Conservation (phyloP, 2,329 filamentous ascomycete species). For the Microsporum audouinii region DNA sequence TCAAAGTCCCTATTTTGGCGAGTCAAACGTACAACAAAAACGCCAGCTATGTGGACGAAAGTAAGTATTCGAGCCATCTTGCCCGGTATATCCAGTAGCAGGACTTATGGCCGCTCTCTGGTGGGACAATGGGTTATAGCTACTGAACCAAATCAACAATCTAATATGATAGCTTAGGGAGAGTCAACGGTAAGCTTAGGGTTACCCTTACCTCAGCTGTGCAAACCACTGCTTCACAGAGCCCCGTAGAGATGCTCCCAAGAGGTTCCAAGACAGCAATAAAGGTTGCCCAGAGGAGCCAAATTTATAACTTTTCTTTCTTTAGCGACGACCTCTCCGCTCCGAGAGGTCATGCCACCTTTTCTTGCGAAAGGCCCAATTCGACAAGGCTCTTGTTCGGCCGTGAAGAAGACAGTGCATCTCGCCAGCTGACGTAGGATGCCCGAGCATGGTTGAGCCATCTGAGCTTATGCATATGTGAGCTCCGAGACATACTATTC, state of each 20-base stretch:
- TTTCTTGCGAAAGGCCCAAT: neutral
- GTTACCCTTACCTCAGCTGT: neutral
- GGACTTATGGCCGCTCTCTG: neutral
- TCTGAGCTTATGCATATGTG: neutral
- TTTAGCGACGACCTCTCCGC: neutral
- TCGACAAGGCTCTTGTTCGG: neutral
- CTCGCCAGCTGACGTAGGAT: neutral
- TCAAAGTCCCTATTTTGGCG: neutral
- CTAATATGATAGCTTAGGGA: neutral
- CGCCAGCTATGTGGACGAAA: neutral
- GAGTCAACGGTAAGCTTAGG: neutral
- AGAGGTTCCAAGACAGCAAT: neutral
- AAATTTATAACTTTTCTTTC: slow-evolving; percentile 1
- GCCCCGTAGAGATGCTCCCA: neutral
- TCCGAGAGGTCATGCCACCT: neutral
- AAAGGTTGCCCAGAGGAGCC: neutral
- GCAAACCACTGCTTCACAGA: neutral
- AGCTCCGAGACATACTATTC: neutral
- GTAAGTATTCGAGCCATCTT: neutral
- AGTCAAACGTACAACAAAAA: neutral
- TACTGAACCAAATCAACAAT: neutral
- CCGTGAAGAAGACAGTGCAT: neutral
- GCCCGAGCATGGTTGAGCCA: neutral
- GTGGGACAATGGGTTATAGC: neutral
- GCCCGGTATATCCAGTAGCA: neutral